Base-by-base conservation (phyloP, 2,329 filamentous ascomycete species). In the Orbilia brochopaga region DNA sequence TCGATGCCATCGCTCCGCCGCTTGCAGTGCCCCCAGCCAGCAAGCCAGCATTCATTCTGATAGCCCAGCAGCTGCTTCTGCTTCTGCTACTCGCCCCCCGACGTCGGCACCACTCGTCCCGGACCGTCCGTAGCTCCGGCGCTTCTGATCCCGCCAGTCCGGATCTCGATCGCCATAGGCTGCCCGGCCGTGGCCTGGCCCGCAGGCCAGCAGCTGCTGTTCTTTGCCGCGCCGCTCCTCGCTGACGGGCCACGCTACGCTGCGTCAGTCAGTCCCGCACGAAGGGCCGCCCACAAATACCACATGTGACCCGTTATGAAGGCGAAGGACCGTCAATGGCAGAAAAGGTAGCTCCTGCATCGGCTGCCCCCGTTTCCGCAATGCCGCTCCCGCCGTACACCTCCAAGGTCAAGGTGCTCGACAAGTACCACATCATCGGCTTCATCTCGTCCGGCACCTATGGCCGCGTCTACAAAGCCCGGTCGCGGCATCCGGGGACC, bases 371-470 rank as follows among this genome's bases (percentile, higher is more conserved):
- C 17, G 40, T 32, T 30, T 63, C 65, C 48, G 46, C 58, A 58
- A 69, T 69, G 65, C 67, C 59, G 46, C 61, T 65, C 7, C 75
- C 75, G 75, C 78, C 77, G 10, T 89, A 89, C 78, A 85, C 87
- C 78, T 86, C 86, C 79, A 96, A 96, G 80, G 90, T 94, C 74
- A 88, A 91, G 74, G 91, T 97, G 66, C 89, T 89, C 70, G 93
- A 97, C 80, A 89, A 90, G 75, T 99, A 97, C 81, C 92, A 94
- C 77, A 94, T 99, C 77, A 89, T 99, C 64, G 94, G 94, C 48
- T 99, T 99, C 83, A 99, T 99, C 77, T 96, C 91, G 79, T 96
- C 91, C 76, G 94, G 94, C 52, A 99, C 94, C 15, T 99, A 99
- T 85, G 94, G 94, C 37, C 89, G 94, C 32, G 94, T 99, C 6